Evolutionary conservation across 768 basidiomycete genomes (phyloP).

Genomic region (Podaxis sp.): DNA sequence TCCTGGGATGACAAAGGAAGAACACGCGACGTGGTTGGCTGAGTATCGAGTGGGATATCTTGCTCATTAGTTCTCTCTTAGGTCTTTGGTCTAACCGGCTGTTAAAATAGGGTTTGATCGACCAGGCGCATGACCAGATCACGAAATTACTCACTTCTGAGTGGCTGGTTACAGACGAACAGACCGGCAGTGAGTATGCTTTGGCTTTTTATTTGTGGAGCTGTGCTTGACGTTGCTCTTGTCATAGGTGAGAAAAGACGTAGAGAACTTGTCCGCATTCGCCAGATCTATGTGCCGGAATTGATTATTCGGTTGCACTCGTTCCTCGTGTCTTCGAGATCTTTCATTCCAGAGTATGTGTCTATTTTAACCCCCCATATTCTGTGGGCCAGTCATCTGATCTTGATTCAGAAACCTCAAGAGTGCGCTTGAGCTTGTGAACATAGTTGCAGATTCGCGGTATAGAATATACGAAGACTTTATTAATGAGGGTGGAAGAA

Average conservation of each 20-base stretch:
- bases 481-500: conserved; percentile 52
- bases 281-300: conserved; percentile 87
- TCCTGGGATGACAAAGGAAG: conserved; percentile 54
- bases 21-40: conserved; percentile 52
- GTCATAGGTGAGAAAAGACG: conserved; percentile 47
- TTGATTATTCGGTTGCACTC: conserved; percentile 82
- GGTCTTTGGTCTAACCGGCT: neutral
- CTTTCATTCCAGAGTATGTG: conserved; percentile 62
- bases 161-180: conserved; percentile 64
- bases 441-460: conserved; percentile 82
- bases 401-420: conserved; percentile 60
- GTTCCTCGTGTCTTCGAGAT: conserved; percentile 59
- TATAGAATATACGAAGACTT: conserved; percentile 87
- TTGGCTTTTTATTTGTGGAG: neutral
- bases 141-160: conserved; percentile 70
- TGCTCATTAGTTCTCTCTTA: neutral
- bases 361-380: neutral
- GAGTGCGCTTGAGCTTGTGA: conserved; percentile 70
- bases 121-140: conserved; percentile 61
- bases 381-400: neutral
- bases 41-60: conserved; percentile 52
- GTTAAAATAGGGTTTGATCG: conserved; percentile 45
- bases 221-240: neutral
- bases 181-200: conserved; percentile 34
- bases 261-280: conserved; percentile 72